Evolutionary conservation across 1,139 yeast species (phyloP), one percentile per base, ranked within the genome.

Genomic region (Geotrichum bryndzae): DNA sequence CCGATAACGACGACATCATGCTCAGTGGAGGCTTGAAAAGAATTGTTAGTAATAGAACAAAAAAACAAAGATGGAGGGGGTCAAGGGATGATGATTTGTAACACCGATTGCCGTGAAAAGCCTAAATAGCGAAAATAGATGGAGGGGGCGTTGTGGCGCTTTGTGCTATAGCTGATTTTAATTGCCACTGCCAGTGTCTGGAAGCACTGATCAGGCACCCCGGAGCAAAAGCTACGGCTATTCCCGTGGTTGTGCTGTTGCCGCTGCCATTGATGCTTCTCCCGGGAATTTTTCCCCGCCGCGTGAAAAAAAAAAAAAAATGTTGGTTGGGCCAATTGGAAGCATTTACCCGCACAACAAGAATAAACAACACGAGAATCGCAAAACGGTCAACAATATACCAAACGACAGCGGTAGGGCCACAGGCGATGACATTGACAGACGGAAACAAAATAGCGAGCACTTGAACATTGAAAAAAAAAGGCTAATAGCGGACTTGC

Each of bases 1-100:
- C 99, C 99, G 73, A 95, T 88, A 69, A 95, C 90, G 62, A 92
- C 96, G 64, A 92, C 85, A 73, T 94, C 99, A 75, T 90, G 95
- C 75, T 89, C 84, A 82, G 83, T 65, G 64, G 61, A 41, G 22
- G 48, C 48, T 41, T 41, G 48, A 41, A 41, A 41, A 41, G 2
- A 5, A 31, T 55, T 25, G 15, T 50, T 50, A 25, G 33, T 25
- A 27, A 50, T 25, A 15, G 22, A 50, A 50, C 13, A 50, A 50
- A 23, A 23, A 27, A 50, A 22, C 10, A 50, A 50, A 50, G n/a
- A 25, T 45, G 11, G 15, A 41, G 35, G 15, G 25, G 41, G 45
- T 55, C 50, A 55, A 46, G 31, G 35, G 22, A n/a, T 18, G 45
- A 41, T 13, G 25, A 35, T 27, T 22, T 15, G 46, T 53, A 23